A percentile compares a stretch with the other conserved stretches of the same genome.
These are phyloP conservation scores for Pholiota conissans DNA, from an alignment of 768 basidiomycete genomes.

Conservation along the genomic window DNA sequence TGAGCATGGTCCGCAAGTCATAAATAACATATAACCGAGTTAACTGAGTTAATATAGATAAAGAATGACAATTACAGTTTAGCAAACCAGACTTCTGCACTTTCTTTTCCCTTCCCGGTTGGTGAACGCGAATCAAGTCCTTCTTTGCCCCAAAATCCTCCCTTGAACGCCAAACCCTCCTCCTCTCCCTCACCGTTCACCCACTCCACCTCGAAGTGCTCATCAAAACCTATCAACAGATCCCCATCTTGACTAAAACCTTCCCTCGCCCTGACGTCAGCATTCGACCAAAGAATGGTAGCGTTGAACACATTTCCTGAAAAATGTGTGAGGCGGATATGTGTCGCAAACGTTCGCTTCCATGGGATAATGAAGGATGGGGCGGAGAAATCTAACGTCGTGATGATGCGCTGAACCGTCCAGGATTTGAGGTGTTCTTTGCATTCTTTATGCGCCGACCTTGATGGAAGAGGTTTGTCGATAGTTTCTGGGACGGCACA, in stretches of 20 bases:
- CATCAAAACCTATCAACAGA: conserved; percentile 34
- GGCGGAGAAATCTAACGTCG: conserved; percentile 20
- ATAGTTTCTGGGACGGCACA: conserved; percentile 29
- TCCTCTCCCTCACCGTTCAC: conserved; percentile 26
- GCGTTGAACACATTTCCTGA: conserved; percentile 38
- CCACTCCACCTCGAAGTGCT: conserved; percentile 39
- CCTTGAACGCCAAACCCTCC: conserved; percentile 39
- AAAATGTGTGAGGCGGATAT: conserved; percentile 38
- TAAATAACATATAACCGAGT: no score
- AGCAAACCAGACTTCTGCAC: conserved; percentile 41
- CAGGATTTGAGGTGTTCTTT: conserved; percentile 20
- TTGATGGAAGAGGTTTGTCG: background rate
- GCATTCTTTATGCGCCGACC: conserved; percentile 17
- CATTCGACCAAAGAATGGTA: conserved; percentile 37
- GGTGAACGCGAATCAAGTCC: conserved; percentile 30
- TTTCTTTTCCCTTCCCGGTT: conserved; percentile 29
- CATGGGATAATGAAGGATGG: conserved; percentile 36
- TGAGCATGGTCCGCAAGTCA: no score
- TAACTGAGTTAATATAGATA: no score
- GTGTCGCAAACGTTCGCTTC: conserved; percentile 34
- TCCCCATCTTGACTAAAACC: conserved; percentile 26
- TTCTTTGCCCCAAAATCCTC: conserved; percentile 41
- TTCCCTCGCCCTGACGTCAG: conserved; percentile 25
- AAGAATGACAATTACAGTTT: no score
- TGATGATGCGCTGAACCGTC: conserved; percentile 30